Percentiles rank a stretch among this genome's conserved stretches.
Conservation (phyloP, 129 eudicot genomes). For the Mikania micrantha region DNA sequence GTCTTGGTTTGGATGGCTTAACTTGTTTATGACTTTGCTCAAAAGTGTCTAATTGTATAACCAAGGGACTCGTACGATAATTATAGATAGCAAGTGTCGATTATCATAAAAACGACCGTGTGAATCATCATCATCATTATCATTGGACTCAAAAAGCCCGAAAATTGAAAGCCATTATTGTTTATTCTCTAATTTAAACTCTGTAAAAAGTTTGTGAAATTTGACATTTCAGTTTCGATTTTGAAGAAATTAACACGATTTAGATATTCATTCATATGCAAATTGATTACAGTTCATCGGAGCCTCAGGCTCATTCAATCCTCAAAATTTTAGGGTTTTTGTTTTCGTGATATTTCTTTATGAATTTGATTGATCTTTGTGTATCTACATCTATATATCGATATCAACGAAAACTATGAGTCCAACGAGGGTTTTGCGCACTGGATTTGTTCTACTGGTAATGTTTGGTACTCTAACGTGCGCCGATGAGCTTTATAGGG, state of each 20-base stretch:
- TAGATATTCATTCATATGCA: constrained; percentile 9
- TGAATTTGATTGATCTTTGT: constrained; percentile 21
- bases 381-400: not conserved
- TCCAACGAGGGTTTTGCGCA: constrained; percentile 23
- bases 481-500: constrained; percentile 43
- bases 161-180: not conserved
- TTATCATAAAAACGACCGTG: constrained; percentile 20
- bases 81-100: constrained; percentile 12
- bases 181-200: not conserved
- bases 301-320: constrained; percentile 12
- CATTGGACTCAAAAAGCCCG: constrained; percentile 1
- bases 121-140: constrained; percentile 25
- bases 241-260: not conserved
- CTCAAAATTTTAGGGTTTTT: not conserved
- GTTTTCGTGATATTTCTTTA: not conserved
- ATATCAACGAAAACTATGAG: constrained; percentile 25
- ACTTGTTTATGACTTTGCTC: too few species aligned
- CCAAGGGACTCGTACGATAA: not conserved
- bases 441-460: constrained; percentile 35
- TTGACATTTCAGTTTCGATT: not conserved
- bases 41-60: not conserved
- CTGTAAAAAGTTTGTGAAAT: not conserved
- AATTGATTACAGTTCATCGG: constrained; percentile 8
- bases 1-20: too few species aligned
- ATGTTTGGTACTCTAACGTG: constrained; percentile 34